phyloP scores from a whole-genome alignment of 441 rosid species.

The Populus tomentosa region DNA sequence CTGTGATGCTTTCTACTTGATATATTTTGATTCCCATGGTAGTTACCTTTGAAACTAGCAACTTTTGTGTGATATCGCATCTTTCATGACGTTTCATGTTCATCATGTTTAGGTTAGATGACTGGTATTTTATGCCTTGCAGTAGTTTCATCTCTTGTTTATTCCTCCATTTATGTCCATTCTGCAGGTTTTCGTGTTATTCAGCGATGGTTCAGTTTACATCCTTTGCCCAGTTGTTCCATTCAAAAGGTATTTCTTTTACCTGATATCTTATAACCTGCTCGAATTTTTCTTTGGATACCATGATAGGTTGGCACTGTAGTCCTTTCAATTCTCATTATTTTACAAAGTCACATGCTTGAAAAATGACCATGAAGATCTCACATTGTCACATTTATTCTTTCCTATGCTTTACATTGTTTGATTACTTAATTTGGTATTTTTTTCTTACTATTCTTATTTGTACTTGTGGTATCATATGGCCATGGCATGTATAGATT shows the following conservation, averaged over 20 bases:
- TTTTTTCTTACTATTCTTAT: neutral
- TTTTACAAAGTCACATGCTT: slow-evolving; percentile 4
- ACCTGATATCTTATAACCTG: neutral
- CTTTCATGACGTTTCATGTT: neutral
- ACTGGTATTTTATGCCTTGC: neutral
- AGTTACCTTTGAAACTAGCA: neutral
- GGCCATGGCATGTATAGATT: neutral
- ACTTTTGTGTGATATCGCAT: neutral
- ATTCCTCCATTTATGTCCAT: neutral
- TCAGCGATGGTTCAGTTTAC: slow-evolving; percentile 80
- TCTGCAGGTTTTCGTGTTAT: slow-evolving; percentile 78
- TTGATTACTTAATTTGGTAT: neutral
- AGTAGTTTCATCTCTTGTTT: neutral
- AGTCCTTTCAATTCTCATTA: neutral
- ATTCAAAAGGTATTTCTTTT: slow-evolving; percentile 69
- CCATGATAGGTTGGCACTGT: slow-evolving; percentile 9
- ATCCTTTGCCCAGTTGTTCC: slow-evolving; percentile 90
- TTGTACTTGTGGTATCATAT: neutral
- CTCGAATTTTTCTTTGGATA: neutral
- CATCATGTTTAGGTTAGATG: neutral
- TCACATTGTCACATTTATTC: neutral
- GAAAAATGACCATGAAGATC: neutral
- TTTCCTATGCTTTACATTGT: neutral
- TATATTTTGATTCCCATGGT: neutral
- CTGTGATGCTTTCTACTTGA: neutral